phyloP scores from a whole-genome alignment of 83 land plant species.

The Diphasiastrum complanatum region DNA sequence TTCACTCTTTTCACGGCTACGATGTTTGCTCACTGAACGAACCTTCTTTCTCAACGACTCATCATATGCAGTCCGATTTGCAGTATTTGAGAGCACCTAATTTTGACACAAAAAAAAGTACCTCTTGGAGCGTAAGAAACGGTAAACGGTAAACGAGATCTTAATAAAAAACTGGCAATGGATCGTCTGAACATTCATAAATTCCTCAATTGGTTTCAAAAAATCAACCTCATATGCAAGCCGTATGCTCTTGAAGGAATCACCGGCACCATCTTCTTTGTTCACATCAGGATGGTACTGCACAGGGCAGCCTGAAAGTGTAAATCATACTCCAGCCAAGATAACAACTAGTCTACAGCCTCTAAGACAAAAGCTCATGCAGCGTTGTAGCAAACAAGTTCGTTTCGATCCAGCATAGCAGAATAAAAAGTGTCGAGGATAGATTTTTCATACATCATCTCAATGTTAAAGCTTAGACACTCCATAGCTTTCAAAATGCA shows the following conservation, averaged over 20 bases:
- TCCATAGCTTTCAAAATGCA: not conserved
- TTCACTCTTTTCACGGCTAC: too few relatives aligned
- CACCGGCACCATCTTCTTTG: slow-evolving; percentile 24
- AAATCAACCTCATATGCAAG: slow-evolving; percentile 40
- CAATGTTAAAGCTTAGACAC: not conserved
- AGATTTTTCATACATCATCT: not conserved
- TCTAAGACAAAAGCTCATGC: not conserved
- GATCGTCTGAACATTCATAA: too few relatives aligned
- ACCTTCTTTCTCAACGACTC: too few relatives aligned
- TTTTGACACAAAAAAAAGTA: too few relatives aligned
- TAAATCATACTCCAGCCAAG: not conserved
- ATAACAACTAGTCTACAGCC: not conserved
- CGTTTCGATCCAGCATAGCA: too few relatives aligned
- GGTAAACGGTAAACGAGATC: too few relatives aligned
- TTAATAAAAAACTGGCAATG: too few relatives aligned
- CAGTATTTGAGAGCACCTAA: too few relatives aligned
- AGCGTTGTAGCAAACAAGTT: not conserved
- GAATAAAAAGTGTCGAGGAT: not conserved
- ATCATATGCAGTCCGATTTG: too few relatives aligned
- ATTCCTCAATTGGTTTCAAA: too few relatives aligned
- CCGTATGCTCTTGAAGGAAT: slow-evolving; percentile 21
- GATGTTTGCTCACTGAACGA: too few relatives aligned
- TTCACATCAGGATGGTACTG: slow-evolving; percentile 36
- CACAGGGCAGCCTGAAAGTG: slow-evolving; percentile 13
- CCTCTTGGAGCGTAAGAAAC: too few relatives aligned